Percentiles rank a stretch among this genome's conserved stretches.
phyloP scores from a whole-genome alignment of 176 grass and related monocot species.

The Oryza meyeriana region DNA sequence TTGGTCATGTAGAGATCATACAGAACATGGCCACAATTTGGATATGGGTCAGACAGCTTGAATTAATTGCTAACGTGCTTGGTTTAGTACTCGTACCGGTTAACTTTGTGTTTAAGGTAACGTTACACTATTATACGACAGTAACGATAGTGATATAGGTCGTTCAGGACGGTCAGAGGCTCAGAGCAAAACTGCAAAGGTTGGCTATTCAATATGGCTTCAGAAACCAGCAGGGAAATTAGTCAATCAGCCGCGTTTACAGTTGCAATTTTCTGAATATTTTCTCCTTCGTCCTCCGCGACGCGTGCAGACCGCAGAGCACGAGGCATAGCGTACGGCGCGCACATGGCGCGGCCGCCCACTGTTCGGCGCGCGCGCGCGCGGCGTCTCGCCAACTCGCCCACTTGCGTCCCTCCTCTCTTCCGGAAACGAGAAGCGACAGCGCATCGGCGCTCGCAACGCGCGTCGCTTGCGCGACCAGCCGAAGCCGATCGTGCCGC shows the following conservation, averaged over 20 bases:
- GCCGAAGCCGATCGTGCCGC: slow-evolving; percentile 21
- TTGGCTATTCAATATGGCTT: not conserved
- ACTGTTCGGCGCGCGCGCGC: not conserved
- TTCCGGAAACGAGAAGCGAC: not conserved
- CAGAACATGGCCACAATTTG: not conserved
- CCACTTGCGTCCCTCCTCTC: not conserved
- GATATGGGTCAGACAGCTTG: not conserved
- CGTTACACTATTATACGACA: not conserved
- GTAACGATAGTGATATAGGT: not conserved
- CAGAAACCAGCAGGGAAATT: too few relatives aligned
- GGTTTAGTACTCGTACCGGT: not conserved
- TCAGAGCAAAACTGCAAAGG: not conserved
- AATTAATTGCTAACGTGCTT: not conserved
- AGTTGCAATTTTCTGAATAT: not conserved
- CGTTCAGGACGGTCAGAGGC: not conserved
- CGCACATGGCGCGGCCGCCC: slow-evolving; percentile 21
- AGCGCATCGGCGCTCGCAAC: slow-evolving; percentile 34
- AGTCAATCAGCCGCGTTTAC: not conserved
- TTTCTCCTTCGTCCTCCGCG: not conserved
- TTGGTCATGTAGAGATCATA: not conserved
- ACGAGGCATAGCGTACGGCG: not conserved
- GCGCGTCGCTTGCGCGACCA: not conserved
- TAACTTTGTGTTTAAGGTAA: not conserved
- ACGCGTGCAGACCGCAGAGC: not conserved
- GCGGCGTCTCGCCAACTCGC: not conserved